Evolutionary conservation across 2,329 filamentous ascomycete genomes (phyloP).

Genomic region (Claviceps pazoutovae): DNA sequence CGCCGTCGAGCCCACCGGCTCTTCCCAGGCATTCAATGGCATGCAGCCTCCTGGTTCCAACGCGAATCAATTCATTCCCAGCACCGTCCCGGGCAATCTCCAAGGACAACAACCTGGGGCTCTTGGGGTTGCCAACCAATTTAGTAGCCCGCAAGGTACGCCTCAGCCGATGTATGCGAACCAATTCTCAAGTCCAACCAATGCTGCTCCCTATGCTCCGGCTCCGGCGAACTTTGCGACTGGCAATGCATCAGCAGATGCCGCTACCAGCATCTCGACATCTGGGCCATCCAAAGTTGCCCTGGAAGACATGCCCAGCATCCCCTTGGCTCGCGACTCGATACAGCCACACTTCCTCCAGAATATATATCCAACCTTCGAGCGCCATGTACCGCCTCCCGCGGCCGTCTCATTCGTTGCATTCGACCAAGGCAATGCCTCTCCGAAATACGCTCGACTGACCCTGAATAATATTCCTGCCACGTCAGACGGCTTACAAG

Average conservation of each 20-base stretch:
- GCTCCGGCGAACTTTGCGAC: slow-evolving; percentile 14
- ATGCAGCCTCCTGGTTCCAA: slow-evolving; percentile 45
- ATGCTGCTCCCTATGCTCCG: slow-evolving; percentile 26
- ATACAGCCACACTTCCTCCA: slow-evolving; percentile 72
- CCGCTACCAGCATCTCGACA: slow-evolving; percentile 20
- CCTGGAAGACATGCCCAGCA: slow-evolving; percentile 82
- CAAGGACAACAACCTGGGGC: slow-evolving; percentile 11
- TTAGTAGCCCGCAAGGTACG: slow-evolving; percentile 28
- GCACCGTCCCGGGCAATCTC: slow-evolving; percentile 13
- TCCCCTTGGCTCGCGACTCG: slow-evolving; percentile 71
- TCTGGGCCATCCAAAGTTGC: slow-evolving; percentile 48
- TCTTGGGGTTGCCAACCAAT: slow-evolving; percentile 28
- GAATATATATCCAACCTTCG: slow-evolving; percentile 89
- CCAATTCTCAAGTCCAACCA: slow-evolving; percentile 48
- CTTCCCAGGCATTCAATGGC: slow-evolving; percentile 56
- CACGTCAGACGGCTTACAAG: slow-evolving; percentile 61
- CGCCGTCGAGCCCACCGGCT: slow-evolving; percentile 58
- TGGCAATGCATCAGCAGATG: slow-evolving; percentile 13
- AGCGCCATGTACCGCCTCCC: slow-evolving; percentile 81
- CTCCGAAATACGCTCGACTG: slow-evolving; percentile 82
- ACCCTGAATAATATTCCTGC: slow-evolving; percentile 89
- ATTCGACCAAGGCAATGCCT: slow-evolving; percentile 93
- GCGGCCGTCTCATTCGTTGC: slow-evolving; percentile 80
- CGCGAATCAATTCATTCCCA: slow-evolving; percentile 25
- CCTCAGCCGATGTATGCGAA: slow-evolving; percentile 25